phyloP scores from a whole-genome alignment of 495 filamentous ascomycete species.

The Penicillium dipodomyicola region DNA sequence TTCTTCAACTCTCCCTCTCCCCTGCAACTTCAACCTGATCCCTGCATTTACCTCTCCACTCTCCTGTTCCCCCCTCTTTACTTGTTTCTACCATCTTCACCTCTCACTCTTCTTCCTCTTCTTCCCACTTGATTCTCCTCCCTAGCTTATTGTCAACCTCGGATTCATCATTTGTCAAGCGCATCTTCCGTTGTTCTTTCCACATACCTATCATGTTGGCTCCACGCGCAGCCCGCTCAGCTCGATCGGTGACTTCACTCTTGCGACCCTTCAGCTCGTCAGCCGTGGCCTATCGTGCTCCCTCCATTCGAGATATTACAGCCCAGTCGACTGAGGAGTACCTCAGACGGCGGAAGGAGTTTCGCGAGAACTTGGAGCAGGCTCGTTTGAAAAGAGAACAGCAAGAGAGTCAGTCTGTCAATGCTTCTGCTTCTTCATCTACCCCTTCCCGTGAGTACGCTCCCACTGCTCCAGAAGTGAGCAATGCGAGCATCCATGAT shows the following conservation, averaged over 20 bases:
- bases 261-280: conserved; percentile 63
- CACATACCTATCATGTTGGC: conserved; percentile 43
- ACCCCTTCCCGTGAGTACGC: conserved; percentile 45
- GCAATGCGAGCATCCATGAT: conserved; percentile 50
- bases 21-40: conserved; percentile 2
- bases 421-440: conserved; percentile 43
- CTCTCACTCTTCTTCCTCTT: conserved; percentile 13
- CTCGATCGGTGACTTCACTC: conserved; percentile 47
- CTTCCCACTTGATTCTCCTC: conserved; percentile 13
- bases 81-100: conserved; percentile 17
- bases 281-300: conserved; percentile 54
- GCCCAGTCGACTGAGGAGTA: conserved; percentile 68
- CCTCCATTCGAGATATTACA: conserved; percentile 82
- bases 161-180: conserved; percentile 15
- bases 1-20: conserved; percentile 19
- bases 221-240: conserved; percentile 48
- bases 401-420: conserved; percentile 76
- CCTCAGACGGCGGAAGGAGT: conserved; percentile 76
- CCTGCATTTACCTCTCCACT: conserved; percentile 13
- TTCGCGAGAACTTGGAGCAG: conserved; percentile 76
- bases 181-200: conserved; percentile 4
- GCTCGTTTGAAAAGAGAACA: conserved; percentile 71
- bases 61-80: conserved; percentile 10
- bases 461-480: conserved; percentile 56
- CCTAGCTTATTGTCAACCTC: conserved; percentile 21